Evolutionary conservation across 192 early-diverging fungal genomes (phyloP), one percentile per base, ranked within the genome.

Genomic region (Rhizoclosmatium sp.): DNA sequence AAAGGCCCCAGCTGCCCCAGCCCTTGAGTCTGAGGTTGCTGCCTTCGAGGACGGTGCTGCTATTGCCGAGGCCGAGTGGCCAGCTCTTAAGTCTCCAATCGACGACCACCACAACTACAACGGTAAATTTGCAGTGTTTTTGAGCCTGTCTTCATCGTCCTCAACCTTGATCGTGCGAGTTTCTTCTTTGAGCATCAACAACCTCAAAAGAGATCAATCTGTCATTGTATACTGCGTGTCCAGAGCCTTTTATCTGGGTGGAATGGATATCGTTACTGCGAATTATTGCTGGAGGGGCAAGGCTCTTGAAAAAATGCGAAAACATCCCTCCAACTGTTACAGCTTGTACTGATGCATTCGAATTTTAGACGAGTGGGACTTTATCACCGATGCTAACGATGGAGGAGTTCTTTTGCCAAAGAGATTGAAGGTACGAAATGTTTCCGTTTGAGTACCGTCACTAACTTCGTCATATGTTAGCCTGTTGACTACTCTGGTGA

Each of bases 91-190:
- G 80, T 76, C 82, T 79, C 75, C 83, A 56, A 86, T 88, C 64
- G 87, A 88, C 58, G 87, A 88, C 80, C 83, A 83, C 40, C 82
- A 80, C 69, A 83, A 82, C 82, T 86, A 85, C 85, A 80, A 80
- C 65, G 81, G 84, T 86, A 59, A 14, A 79, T 31, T 31, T 31
- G 0, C 31, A 31, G 31, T 31, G 31, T 31, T 31, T 31, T 31
- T 31, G 31, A 31, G 31, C 31, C 31, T 31, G 31, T 31, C 31
- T 31, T 31, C 31, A 31, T 31, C 31, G 31, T 31, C 31, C 31
- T 31, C 31, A 31, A 31, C 31, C 31, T 0, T 31, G 31, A 31
- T 31, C 31, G 31, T 31, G 31, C 31, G 31, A 31, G 31, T 31
- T 31, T 31, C 31, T 31, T 31, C 31, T 31, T 31, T 31, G 31